phyloP scores from a whole-genome alignment of 2,329 filamentous ascomycete genomes.

The Anisogramma anomala region DNA sequence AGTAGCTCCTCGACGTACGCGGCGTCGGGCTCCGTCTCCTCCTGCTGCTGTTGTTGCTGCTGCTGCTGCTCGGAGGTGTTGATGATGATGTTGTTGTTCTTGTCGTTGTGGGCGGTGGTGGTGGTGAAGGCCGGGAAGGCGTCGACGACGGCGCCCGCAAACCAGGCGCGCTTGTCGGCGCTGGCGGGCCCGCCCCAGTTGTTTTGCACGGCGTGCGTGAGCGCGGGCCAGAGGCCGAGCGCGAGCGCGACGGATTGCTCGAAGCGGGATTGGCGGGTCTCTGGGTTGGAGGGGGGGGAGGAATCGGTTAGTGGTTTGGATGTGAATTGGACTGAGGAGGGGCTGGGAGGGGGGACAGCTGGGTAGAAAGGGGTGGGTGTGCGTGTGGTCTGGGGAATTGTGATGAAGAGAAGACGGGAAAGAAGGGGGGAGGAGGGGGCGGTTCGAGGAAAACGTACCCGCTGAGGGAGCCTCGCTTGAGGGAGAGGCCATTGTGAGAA shows the following conservation, averaged over 20 bases:
- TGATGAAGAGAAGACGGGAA: not conserved
- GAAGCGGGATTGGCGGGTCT: slow-evolving; percentile 53
- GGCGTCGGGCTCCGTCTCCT: slow-evolving; percentile 49
- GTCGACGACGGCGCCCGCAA: slow-evolving; percentile 76
- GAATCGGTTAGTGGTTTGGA: not conserved
- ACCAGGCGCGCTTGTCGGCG: slow-evolving; percentile 88
- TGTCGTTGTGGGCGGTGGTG: slow-evolving; percentile 15
- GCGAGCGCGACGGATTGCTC: slow-evolving; percentile 79
- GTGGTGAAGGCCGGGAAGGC: slow-evolving; percentile 59
- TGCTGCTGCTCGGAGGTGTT: no score
- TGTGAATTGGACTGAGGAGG: not conserved
- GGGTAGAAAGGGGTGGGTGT: not conserved
- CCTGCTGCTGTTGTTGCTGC: no score
- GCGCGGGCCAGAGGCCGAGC: slow-evolving; percentile 77
- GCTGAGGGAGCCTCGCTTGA: slow-evolving; percentile 9
- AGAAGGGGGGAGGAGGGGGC: not conserved
- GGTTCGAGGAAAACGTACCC: not conserved
- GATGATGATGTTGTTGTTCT: slow-evolving; percentile 22
- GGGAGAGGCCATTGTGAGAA: slow-evolving; percentile 6
- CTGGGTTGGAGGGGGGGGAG: slow-evolving; percentile 22
- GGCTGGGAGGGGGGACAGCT: not conserved
- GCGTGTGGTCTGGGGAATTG: not conserved
- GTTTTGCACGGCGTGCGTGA: slow-evolving; percentile 77
- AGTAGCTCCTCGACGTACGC: slow-evolving; percentile 76
- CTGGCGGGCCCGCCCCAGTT: slow-evolving; percentile 79